Evolutionary conservation across 768 basidiomycete species (phyloP).

Genomic region (Kwoniella mangroviensis): DNA sequence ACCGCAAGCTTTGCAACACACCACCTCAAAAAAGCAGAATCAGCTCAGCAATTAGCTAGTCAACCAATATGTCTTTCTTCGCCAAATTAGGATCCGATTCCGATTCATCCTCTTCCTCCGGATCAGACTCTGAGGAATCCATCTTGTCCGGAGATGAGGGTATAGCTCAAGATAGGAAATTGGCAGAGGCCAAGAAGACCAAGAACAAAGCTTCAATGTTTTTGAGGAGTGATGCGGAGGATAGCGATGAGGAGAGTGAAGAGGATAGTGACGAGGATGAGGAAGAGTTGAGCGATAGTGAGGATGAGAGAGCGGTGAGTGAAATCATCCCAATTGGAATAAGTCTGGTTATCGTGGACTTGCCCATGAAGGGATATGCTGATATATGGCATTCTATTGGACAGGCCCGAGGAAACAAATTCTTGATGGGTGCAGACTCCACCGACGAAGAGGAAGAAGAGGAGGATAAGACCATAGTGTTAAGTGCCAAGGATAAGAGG

Average conservation of each 20-base stretch:
- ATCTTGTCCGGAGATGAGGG: constrained; percentile 53
- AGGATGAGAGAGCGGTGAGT: constrained; percentile 38
- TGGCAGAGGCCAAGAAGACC: constrained; percentile 27
- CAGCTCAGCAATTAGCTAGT: background rate
- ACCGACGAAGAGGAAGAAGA: constrained; percentile 65
- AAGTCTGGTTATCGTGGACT: background rate
- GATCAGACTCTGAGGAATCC: constrained; percentile 54
- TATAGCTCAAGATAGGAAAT: constrained; percentile 40
- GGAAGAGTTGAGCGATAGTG: constrained; percentile 54
- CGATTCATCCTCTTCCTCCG: constrained; percentile 45
- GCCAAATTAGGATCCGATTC: constrained; percentile 44
- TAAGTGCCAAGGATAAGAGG: constrained; percentile 89
- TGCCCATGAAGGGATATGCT: background rate
- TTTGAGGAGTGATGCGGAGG: constrained; percentile 61
- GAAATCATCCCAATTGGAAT: background rate
- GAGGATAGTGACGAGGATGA: constrained; percentile 60
- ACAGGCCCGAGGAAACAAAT: constrained; percentile 37
- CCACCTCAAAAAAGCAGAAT: background rate
- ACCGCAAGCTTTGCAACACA: no score
- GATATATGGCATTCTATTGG: background rate
- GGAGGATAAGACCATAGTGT: constrained; percentile 69
- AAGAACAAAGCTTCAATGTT: constrained; percentile 39
- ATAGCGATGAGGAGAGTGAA: constrained; percentile 66
- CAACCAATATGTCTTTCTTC: constrained; percentile 55
- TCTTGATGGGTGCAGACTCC: constrained; percentile 55